Percentiles rank a stretch among this genome's conserved stretches.
Conservation (phyloP, 768 basidiomycete species). For the Mrakia hoshinonis region DNA sequence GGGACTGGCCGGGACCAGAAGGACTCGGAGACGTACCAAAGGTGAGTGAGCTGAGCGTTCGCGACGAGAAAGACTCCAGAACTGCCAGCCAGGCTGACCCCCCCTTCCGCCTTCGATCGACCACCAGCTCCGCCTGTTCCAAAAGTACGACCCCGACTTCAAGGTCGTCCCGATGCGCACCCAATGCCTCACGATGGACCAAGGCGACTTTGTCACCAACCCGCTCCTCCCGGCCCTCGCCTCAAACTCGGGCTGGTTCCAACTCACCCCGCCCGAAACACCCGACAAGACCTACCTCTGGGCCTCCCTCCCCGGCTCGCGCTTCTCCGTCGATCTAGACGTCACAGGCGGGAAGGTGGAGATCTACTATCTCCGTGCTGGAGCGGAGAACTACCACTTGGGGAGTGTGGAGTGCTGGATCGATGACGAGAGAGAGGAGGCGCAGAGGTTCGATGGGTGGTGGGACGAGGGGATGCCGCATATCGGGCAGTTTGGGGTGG, state of each 20-base stretch:
- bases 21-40: background rate
- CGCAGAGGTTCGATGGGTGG: constrained; percentile 1
- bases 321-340: background rate
- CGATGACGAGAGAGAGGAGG: background rate
- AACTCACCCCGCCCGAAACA: background rate
- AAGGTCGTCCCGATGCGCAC: background rate
- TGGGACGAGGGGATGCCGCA: constrained; percentile 3
- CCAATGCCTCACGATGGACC: constrained; percentile 1
- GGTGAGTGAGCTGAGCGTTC: background rate
- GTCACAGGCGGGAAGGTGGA: constrained; percentile 1
- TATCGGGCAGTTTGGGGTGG: constrained; percentile 1
- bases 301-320: background rate
- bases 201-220: background rate
- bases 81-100: background rate
- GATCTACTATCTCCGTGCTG: background rate
- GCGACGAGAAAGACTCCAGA: background rate
- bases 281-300: constrained; percentile 8
- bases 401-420: constrained; percentile 3
- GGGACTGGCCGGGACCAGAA: background rate
- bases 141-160: background rate
- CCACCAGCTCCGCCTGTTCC: background rate
- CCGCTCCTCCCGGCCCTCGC: background rate
- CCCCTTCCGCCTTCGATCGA: background rate
- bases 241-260: background rate
- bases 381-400: background rate